A percentile compares a stretch with the other conserved stretches of the same genome.
Evolutionary conservation across 2,329 filamentous ascomycete species (phyloP).

Genomic region (Talaromyces sp.): DNA sequence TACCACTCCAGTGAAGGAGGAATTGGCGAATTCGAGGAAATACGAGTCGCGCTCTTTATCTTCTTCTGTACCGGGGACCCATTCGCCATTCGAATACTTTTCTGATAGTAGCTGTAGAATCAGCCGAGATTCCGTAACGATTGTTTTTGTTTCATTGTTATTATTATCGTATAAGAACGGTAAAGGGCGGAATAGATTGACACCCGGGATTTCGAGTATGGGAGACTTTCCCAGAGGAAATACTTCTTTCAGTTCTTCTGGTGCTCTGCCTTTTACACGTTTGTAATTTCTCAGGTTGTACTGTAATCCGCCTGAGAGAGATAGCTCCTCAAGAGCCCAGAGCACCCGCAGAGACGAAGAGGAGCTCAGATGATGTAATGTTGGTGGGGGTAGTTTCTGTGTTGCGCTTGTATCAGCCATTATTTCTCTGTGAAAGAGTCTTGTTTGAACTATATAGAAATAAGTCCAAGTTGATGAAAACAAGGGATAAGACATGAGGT

Average conservation of each 20-base stretch:
- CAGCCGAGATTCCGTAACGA: conserved; percentile 26
- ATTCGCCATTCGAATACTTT: conserved; percentile 23
- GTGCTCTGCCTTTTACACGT: conserved; percentile 18
- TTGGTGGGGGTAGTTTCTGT: conserved; percentile 15
- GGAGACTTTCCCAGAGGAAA: conserved; percentile 28
- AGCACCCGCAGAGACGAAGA: conserved; percentile 23
- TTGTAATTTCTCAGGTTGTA: conserved; percentile 25
- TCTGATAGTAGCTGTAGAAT: conserved; percentile 28
- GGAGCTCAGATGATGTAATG: conserved; percentile 25
- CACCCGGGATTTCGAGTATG: conserved; percentile 21
- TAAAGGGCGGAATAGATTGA: conserved; percentile 12
- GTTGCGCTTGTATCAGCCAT: not conserved
- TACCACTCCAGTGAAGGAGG: conserved; percentile 19
- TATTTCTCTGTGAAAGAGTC: not conserved
- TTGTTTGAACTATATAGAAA: not conserved
- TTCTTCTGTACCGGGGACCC: conserved; percentile 19
- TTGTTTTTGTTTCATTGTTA: not conserved
- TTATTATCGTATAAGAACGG: not conserved
- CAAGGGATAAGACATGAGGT: not conserved
- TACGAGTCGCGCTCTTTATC: conserved; percentile 23
- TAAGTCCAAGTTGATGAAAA: not conserved
- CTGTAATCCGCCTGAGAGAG: conserved; percentile 18
- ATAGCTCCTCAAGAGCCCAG: conserved; percentile 28
- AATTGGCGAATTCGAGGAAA: conserved; percentile 25
- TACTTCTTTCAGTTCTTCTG: conserved; percentile 20